Evolutionary conservation across 768 basidiomycete genomes (phyloP).

Genomic region (Amanita subjunquillea): DNA sequence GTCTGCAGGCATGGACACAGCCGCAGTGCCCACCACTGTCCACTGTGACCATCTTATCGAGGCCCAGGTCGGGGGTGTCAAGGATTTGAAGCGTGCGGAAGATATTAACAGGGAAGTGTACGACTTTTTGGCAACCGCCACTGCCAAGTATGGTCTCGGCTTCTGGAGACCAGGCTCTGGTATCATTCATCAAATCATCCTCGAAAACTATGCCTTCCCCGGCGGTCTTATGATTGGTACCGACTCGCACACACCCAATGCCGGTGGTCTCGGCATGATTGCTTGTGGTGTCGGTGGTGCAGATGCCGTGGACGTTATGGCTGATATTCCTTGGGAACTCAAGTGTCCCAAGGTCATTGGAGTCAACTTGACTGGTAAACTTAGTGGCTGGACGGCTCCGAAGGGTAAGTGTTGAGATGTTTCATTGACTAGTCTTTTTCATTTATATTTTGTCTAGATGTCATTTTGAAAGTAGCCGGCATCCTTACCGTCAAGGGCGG

Average conservation of each 20-base stretch:
- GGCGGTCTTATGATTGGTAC: slow-evolving; percentile 99
- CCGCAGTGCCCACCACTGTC: slow-evolving; percentile 95
- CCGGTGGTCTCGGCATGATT: slow-evolving; percentile 98
- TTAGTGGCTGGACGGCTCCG: slow-evolving; percentile 94
- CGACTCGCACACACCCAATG: slow-evolving; percentile 98
- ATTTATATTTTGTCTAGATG: slow-evolving; percentile 41
- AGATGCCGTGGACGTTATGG: slow-evolving; percentile 99
- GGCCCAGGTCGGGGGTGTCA: slow-evolving; percentile 87
- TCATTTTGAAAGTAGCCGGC: slow-evolving; percentile 98
- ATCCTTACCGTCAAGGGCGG: slow-evolving; percentile 99
- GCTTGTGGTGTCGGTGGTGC: slow-evolving; percentile 99
- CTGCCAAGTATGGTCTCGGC: slow-evolving; percentile 97
- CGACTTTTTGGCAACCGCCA: slow-evolving; percentile 96
- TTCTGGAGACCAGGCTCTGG: slow-evolving; percentile 99
- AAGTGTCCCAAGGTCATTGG: slow-evolving; percentile 99
- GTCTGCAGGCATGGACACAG: slow-evolving; percentile 98
- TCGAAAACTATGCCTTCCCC: slow-evolving; percentile 99
- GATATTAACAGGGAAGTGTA: slow-evolving; percentile 97
- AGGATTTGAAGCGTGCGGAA: slow-evolving; percentile 89
- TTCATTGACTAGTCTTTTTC: neutral
- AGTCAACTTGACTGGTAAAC: slow-evolving; percentile 92
- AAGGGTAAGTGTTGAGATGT: slow-evolving; percentile 49
- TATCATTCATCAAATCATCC: slow-evolving; percentile 98
- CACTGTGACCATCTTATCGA: slow-evolving; percentile 99
- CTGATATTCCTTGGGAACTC: slow-evolving; percentile 95